Evolutionary conservation across 305 asterid species (phyloP), one percentile per base, ranked within the genome.

Genomic region (Fraxinus dipetala): DNA sequence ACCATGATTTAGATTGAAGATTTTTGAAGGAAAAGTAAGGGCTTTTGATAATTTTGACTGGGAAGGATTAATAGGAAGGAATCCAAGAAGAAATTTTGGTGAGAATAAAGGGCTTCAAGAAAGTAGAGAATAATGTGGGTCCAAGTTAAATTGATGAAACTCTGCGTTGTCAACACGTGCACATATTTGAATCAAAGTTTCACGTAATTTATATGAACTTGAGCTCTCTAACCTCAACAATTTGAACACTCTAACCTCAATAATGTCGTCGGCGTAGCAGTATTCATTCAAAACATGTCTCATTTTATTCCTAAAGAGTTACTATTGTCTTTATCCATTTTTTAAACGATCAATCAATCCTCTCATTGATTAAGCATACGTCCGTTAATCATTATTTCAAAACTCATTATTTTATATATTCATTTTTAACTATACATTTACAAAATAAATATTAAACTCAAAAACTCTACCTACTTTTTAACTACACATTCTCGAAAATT

Each of bases 1-100:
- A 81, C 84, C 88, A 85, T 85, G 24, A 16, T 79, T 28, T 14
- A 14, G 11, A 10, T 16, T 16, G 63, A 16, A 51, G 24, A 51
- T 16, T 16, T 51, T 51, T 51, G 61, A 16, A 16, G 61, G 24
- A 16, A 51, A 51, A 51, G 8, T 5, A 20, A 54, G 63, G 24
- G 24, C 20, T 76, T 14, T 22, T 6, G 67, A 2, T 24, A 20
- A 9, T 61, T 63, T 63, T 63, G 14, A 63, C 8, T 63, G n/a
- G 72, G 2, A 22, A 63, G 6, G 28, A 63, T 63, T 63, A 24
- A 26, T 24, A 3, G 72, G 72, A 22, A 61, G 72, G 72, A 61
- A 61, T 7, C 31, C 16, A 8, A 61, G 4, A 63, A 63, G 14
- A 24, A 20, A 22, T 8, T 63, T 63, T 63, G 16, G 72, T 24